These are phyloP conservation scores for Achaetomium macrosporum DNA, from an alignment of 2,329 filamentous ascomycete species.

Conservation along the genomic window DNA sequence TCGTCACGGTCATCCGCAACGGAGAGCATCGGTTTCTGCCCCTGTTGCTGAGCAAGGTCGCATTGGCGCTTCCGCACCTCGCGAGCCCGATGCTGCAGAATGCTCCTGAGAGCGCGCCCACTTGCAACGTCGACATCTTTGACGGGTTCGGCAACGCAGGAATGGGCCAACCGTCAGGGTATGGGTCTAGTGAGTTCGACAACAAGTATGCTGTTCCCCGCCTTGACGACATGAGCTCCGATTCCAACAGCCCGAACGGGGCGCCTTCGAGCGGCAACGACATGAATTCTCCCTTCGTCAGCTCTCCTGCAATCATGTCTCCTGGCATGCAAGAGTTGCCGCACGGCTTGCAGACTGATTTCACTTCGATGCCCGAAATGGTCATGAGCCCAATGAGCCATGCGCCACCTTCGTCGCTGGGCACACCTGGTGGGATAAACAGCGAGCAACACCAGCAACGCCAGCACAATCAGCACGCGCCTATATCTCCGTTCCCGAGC, in stretches of 20 bases:
- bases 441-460: slow-evolving; percentile 23
- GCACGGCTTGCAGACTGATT: slow-evolving; percentile 38
- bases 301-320: slow-evolving; percentile 50
- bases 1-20: slow-evolving; percentile 65
- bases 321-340: slow-evolving; percentile 43
- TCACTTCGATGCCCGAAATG: slow-evolving; percentile 47
- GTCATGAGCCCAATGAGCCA: slow-evolving; percentile 46
- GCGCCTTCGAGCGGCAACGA: slow-evolving; percentile 33
- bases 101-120: slow-evolving; percentile 45
- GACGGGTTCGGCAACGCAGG: slow-evolving; percentile 60
- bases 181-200: slow-evolving; percentile 43
- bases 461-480: slow-evolving; percentile 25
- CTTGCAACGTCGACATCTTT: slow-evolving; percentile 53
- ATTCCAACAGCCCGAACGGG: slow-evolving; percentile 33
- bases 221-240: slow-evolving; percentile 36
- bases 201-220: slow-evolving; percentile 40
- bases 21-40: slow-evolving; percentile 73
- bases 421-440: slow-evolving; percentile 21
- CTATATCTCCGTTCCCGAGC: slow-evolving; percentile 30
- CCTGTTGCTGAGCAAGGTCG: slow-evolving; percentile 68
- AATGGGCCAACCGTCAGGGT: slow-evolving; percentile 49
- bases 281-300: slow-evolving; percentile 46
- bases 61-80: slow-evolving; percentile 61
- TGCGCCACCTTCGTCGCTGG: slow-evolving; percentile 24
- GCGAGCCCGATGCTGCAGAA: slow-evolving; percentile 56